Percentiles rank a stretch among this genome's conserved stretches.
Conservation (phyloP, 2,329 filamentous ascomycete genomes). For the Botrytis sinoallii region DNA sequence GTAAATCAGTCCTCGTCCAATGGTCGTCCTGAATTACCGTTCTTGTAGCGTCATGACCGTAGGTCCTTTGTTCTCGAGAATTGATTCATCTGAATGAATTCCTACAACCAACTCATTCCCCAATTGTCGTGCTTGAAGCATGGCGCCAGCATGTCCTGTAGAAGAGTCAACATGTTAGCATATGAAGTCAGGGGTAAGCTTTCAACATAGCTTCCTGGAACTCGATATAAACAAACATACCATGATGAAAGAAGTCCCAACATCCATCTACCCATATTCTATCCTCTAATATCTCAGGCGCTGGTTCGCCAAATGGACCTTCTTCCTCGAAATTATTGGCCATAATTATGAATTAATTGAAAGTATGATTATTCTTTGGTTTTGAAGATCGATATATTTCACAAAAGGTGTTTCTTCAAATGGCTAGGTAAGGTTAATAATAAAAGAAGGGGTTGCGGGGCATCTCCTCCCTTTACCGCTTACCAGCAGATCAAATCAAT, state of each 20-base stretch:
- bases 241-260: constrained; percentile 99
- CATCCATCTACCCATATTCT: constrained; percentile 98
- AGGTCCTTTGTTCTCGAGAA: constrained; percentile 94
- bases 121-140: constrained; percentile 90
- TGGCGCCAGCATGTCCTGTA: constrained; percentile 88
- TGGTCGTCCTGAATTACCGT: constrained; percentile 51
- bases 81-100: constrained; percentile 92
- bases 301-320: constrained; percentile 33
- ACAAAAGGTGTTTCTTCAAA: background rate
- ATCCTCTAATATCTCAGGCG: constrained; percentile 48
- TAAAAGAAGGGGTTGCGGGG: constrained; percentile 1
- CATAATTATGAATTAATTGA: constrained; percentile 19
- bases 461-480: constrained; percentile 7
- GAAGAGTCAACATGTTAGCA: background rate
- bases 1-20: constrained; percentile 28
- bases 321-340: constrained; percentile 24
- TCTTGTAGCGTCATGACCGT: constrained; percentile 95
- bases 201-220: background rate
- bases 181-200: constrained; percentile 7
- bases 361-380: background rate
- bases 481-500: constrained; percentile 2
- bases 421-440: background rate
- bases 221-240: constrained; percentile 44
- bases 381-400: background rate
- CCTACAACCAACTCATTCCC: constrained; percentile 87